Percentiles rank a stretch among this genome's conserved stretches.
These are phyloP conservation scores for Daedaleopsis sinensis DNA, from an alignment of 768 basidiomycete genomes.

Conservation along the genomic window DNA sequence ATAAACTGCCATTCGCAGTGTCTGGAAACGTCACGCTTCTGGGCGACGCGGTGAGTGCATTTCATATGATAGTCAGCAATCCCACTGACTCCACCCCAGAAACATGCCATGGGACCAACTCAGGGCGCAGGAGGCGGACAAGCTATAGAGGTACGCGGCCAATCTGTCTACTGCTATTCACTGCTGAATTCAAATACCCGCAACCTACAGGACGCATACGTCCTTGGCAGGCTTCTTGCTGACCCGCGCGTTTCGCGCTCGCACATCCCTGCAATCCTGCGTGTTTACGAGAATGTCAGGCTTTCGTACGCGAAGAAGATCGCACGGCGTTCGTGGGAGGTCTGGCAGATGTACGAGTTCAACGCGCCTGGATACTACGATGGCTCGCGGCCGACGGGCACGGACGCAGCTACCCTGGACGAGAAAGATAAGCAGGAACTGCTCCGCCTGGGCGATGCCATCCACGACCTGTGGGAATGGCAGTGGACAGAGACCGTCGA, in stretches of 20 bases:
- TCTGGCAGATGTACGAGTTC: constrained; percentile 26
- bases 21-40: constrained; percentile 28
- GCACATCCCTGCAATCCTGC: constrained; percentile 17
- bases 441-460: too few relatives aligned
- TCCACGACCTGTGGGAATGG: too few relatives aligned
- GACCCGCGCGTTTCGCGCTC: constrained; percentile 16
- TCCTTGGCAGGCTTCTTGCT: constrained; percentile 25
- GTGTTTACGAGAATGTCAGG: constrained; percentile 25
- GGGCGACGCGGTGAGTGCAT: constrained; percentile 28
- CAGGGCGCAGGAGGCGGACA: constrained; percentile 29
- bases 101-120: constrained; percentile 26
- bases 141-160: constrained; percentile 21
- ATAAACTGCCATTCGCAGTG: constrained; percentile 21
- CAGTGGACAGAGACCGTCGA: too few relatives aligned
- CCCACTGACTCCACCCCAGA: constrained; percentile 6
- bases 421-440: too few relatives aligned
- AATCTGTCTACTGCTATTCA: neutral
- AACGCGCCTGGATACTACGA: constrained; percentile 23
- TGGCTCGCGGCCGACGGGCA: too few relatives aligned
- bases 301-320: constrained; percentile 22
- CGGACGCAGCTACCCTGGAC: too few relatives aligned
- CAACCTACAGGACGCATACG: constrained; percentile 26
- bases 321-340: constrained; percentile 20
- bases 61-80: neutral
- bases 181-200: too few relatives aligned